These are phyloP conservation scores for Globisporangium barbulae DNA, from an alignment of 352 stramenopile species.

Conservation along the genomic window DNA sequence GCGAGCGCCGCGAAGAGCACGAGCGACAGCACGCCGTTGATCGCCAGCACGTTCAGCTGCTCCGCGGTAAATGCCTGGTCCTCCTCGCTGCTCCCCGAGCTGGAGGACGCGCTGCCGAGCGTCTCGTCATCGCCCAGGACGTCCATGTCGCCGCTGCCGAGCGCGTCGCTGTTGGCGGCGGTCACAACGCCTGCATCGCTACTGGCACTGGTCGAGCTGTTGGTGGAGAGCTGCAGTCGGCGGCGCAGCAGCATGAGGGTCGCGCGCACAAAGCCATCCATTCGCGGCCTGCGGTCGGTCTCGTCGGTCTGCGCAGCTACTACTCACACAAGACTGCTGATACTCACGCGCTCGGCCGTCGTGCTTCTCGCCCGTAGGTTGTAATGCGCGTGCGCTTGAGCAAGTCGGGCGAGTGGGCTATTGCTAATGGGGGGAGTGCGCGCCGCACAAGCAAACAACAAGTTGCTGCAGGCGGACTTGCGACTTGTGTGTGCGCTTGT, in stretches of 20 bases:
- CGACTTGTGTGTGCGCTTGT: not conserved
- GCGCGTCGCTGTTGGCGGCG: conserved; percentile 6
- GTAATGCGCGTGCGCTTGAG: not conserved
- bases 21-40: conserved; percentile 60
- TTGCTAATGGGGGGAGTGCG: not conserved
- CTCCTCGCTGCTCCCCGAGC: conserved; percentile 6
- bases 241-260: conserved; percentile 15
- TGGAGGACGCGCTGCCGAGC: not conserved
- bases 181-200: conserved; percentile 6
- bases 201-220: not conserved
- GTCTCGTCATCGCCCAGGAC: not conserved
- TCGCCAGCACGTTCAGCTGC: conserved; percentile 43
- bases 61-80: conserved; percentile 21
- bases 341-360: not conserved
- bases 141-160: not conserved
- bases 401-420: not conserved
- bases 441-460: not conserved
- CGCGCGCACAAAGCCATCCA: conserved; percentile 18
- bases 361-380: not conserved
- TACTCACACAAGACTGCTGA: not conserved
- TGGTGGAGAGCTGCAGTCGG: conserved; percentile 11
- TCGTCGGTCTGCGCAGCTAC: not conserved
- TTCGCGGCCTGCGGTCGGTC: conserved; percentile 9
- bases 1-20: conserved; percentile 61
- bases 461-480: not conserved